Conservation (phyloP, 208 protist genomes). For the Acanthamoeba pearcei region DNA sequence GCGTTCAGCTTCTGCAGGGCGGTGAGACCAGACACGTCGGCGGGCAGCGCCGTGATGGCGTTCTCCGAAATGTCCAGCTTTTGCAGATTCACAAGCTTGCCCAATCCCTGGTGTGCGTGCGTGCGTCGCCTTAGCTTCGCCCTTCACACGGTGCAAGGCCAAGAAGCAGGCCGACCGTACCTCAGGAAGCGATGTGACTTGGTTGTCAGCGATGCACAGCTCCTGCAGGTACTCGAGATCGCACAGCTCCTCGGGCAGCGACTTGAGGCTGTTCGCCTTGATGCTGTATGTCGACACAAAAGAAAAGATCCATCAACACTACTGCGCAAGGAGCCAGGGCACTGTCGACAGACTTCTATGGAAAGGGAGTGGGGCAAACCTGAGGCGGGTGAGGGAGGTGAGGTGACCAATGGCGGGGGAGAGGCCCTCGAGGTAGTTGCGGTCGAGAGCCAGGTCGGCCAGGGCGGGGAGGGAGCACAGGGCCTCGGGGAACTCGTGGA, state of each 20-base stretch:
- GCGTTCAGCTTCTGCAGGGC: constrained; percentile 25
- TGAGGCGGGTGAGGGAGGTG: constrained; percentile 42
- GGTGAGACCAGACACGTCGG: constrained; percentile 19
- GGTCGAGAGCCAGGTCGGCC: constrained; percentile 44
- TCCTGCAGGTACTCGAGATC: neutral
- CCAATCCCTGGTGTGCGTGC: neutral
- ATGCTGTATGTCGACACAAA: neutral
- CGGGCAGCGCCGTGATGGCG: constrained; percentile 65
- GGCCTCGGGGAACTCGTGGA: constrained; percentile 45
- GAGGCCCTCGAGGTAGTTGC: constrained; percentile 42
- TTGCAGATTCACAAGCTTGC: constrained; percentile 43
- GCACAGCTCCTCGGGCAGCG: constrained; percentile 43
- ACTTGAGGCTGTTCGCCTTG: constrained; percentile 58
- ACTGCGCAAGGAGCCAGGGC: no score
- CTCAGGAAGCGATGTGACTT: constrained; percentile 24
- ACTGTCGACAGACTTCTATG: no score
- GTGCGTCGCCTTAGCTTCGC: neutral
- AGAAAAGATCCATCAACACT: neutral
- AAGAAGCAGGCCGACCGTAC: neutral
- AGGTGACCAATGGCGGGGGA: constrained; percentile 9
- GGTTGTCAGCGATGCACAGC: constrained; percentile 28
- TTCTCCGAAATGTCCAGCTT: constrained; percentile 56
- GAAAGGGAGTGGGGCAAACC: neutral
- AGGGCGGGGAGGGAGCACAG: constrained; percentile 35
- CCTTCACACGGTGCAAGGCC: no score